Percentiles rank a stretch among this genome's conserved stretches.
Conservation (phyloP, 192 early-diverging fungal genomes). For the Rhizophlyctis rosea region DNA sequence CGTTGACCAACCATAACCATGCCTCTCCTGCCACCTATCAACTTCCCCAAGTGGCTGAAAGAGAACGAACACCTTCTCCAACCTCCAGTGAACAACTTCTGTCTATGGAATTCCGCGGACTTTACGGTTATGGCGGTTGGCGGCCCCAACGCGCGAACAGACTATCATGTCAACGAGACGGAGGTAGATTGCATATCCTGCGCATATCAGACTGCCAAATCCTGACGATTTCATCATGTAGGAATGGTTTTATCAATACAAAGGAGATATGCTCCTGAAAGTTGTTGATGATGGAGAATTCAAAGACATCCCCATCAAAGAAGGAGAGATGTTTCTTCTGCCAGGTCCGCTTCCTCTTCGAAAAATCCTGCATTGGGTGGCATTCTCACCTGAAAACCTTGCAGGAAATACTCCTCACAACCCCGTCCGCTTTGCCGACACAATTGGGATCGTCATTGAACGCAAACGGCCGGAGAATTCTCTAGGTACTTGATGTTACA, state of each 20-base stretch:
- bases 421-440: slow-evolving; percentile 89
- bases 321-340: slow-evolving; percentile 95
- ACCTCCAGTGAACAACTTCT: slow-evolving; percentile 94
- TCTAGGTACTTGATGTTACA: slow-evolving; percentile 65
- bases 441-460: slow-evolving; percentile 95
- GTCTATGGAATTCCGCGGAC: slow-evolving; percentile 76
- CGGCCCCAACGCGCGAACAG: slow-evolving; percentile 87
- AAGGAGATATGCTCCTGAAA: slow-evolving; percentile 91
- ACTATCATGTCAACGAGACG: slow-evolving; percentile 96
- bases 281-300: slow-evolving; percentile 79
- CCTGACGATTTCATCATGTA: slow-evolving; percentile 13
- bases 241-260: slow-evolving; percentile 97
- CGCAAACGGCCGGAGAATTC: slow-evolving; percentile 70
- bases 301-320: slow-evolving; percentile 79
- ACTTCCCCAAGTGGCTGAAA: slow-evolving; percentile 85
- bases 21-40: slow-evolving; percentile 72
- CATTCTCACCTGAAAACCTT: slow-evolving; percentile 11
- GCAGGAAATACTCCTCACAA: slow-evolving; percentile 89
- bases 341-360: slow-evolving; percentile 57
- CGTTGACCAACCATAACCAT: slow-evolving; percentile 8
- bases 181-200: slow-evolving; percentile 52
- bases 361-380: slow-evolving; percentile 2
- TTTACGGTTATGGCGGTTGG: slow-evolving; percentile 92
- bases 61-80: slow-evolving; percentile 79
- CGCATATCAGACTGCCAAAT: background rate